These are phyloP conservation scores for Aspergillus caelatus DNA, from an alignment of 2,329 filamentous ascomycete species.

Conservation along the genomic window DNA sequence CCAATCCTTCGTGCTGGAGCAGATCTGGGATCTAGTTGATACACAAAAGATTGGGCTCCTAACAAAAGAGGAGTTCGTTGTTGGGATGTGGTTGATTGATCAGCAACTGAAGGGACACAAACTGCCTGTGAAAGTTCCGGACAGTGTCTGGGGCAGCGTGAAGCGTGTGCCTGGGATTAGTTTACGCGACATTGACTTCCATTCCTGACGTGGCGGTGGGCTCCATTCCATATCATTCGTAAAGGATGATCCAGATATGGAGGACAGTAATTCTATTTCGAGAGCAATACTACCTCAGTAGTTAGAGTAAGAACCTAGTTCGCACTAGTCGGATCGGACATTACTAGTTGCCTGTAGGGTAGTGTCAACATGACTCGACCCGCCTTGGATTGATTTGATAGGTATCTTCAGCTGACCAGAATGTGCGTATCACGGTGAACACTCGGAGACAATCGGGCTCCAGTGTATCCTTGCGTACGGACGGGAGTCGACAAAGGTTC, in stretches of 20 bases:
- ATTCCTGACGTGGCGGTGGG: neutral
- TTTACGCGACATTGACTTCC: conserved; percentile 10
- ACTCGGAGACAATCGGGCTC: neutral
- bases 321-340: neutral
- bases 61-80: conserved; percentile 51
- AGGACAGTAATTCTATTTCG: neutral
- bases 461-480: neutral
- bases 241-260: neutral
- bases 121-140: conserved; percentile 47
- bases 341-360: neutral
- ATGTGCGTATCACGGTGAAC: neutral
- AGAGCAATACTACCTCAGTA: neutral
- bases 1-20: conserved; percentile 40
- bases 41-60: conserved; percentile 40
- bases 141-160: conserved; percentile 53
- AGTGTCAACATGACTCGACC: neutral
- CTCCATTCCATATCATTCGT: conserved; percentile 1
- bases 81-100: conserved; percentile 55
- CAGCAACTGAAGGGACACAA: conserved; percentile 52
- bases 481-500: neutral
- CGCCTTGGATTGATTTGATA: conserved; percentile 1
- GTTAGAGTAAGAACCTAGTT: neutral
- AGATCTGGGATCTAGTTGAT: conserved; percentile 52
- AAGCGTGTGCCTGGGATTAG: conserved; percentile 44
- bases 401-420: conserved; percentile 1